Base-by-base conservation (phyloP, 768 basidiomycete species). In the Punctularia strigosozonata region DNA sequence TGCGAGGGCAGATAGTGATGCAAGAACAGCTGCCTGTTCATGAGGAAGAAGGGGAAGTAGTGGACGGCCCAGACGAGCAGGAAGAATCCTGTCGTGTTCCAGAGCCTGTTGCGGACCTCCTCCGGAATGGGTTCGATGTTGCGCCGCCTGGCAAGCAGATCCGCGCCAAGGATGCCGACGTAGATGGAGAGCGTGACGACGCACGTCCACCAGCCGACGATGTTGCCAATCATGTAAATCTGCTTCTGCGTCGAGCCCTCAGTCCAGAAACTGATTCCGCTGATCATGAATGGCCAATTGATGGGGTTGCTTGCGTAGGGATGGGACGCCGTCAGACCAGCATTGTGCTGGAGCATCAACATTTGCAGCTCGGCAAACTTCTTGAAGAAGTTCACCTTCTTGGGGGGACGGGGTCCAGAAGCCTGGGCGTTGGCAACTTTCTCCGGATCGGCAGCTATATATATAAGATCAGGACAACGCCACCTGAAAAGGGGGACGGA, bases 201-300 rank as follows among this genome's bases (percentile, higher is more conserved):
- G 59, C 88, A 90, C 2, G 82, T 71, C 89, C 92, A 97, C 91
- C 92, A 98, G 10, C 88, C 86, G 46, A 89, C 58, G 36, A 95
- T 58, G 58, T 99, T 99, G 19, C 95, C 95, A 50, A 92, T 86
- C 43, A 98, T 69, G 61, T 99, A 99, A 38, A 99, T 91, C 59
- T 99, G 95, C 58, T 85, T 80, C 54, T 87, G 80, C 8, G 68
- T 66, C 5, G 81, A 80, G 40, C 70, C 79, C 50, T 86, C 70
- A 4, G 95, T 99, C 95, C 95, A 99, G 71, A 98, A 98, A 54
- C 89, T 92, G 64, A 99, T 98, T 36, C 95, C 95, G 45, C 69
- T 88, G 21, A 97, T 61, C 26, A 91, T 73, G 78, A 98, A 98
- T 5, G 95, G 95, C 95, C 95, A 99, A 56, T 94, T 91, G 61